Conservation (phyloP, 2,329 filamentous ascomycete species). For the Endothia cerciana region DNA sequence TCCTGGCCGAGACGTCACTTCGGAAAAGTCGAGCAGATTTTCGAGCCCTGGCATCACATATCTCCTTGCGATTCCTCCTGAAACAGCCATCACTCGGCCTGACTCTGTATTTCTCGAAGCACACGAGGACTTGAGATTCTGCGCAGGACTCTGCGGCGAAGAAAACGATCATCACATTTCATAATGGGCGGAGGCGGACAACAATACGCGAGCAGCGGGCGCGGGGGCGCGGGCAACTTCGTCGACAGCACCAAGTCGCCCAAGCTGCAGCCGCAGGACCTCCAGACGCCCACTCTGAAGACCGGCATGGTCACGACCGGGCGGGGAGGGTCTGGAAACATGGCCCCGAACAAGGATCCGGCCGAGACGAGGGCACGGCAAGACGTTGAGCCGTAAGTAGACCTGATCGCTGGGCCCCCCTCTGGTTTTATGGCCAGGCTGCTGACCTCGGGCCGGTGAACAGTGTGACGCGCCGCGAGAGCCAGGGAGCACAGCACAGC, state of each 20-base stretch:
- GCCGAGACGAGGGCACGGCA: slow-evolving; percentile 77
- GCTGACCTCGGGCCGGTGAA: slow-evolving; percentile 1
- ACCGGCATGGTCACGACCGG: slow-evolving; percentile 85
- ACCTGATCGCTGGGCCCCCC: neutral
- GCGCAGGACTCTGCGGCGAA: neutral
- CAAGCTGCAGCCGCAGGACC: slow-evolving; percentile 61
- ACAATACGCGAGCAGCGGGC: slow-evolving; percentile 49
- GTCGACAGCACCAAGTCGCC: slow-evolving; percentile 54
- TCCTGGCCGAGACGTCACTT: neutral
- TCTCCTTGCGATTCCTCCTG: neutral
- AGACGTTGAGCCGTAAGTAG: slow-evolving; percentile 75
- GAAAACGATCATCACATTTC: neutral
- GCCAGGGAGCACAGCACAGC: slow-evolving; percentile 64
- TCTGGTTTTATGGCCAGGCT: slow-evolving; percentile 28
- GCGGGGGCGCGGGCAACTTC: slow-evolving; percentile 80
- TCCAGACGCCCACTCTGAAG: slow-evolving; percentile 84
- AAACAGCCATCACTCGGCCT: neutral
- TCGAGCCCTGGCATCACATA: neutral
- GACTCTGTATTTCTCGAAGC: neutral
- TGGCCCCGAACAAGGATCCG: slow-evolving; percentile 74
- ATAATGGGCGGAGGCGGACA: slow-evolving; percentile 18
- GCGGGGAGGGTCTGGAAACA: slow-evolving; percentile 86
- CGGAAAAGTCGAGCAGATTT: neutral
- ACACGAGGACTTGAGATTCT: neutral
- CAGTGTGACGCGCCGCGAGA: slow-evolving; percentile 59